phyloP scores from a whole-genome alignment of 179 eudicot genomes.

The Silene vulgaris region DNA sequence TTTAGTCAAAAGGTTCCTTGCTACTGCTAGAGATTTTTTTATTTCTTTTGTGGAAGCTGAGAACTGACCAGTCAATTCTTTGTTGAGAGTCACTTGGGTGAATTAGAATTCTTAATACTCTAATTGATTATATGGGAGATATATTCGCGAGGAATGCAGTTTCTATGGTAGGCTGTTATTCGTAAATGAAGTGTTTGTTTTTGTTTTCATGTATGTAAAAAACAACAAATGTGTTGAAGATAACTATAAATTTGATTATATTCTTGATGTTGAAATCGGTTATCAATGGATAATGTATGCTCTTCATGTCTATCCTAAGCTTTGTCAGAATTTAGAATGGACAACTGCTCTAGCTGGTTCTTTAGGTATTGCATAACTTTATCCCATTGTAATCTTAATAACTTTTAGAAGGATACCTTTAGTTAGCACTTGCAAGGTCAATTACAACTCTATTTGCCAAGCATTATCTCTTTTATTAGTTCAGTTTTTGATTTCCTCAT shows the following conservation, averaged over 20 bases:
- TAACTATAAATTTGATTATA: constrained; percentile 16
- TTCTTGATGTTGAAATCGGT: constrained; percentile 23
- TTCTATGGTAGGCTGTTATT: constrained; percentile 1
- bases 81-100: too few relatives aligned
- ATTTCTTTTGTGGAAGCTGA: background rate
- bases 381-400: constrained; percentile 20
- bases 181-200: background rate
- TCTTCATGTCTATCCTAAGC: constrained; percentile 14
- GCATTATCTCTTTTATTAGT: background rate
- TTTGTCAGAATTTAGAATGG: constrained; percentile 14
- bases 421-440: background rate
- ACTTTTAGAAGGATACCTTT: constrained; percentile 13
- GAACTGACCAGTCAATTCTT: background rate
- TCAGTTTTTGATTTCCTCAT: background rate
- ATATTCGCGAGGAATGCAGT: background rate
- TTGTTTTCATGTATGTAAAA: background rate
- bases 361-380: constrained; percentile 3
- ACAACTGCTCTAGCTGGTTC: constrained; percentile 19
- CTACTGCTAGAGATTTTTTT: background rate
- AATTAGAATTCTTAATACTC: background rate
- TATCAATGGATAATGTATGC: constrained; percentile 18
- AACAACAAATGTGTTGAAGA: background rate
- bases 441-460: constrained; percentile 1
- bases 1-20: background rate
- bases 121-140: background rate